Evolutionary conservation across 805 yeast genomes (phyloP).

Genomic region (Saccharomycopsis javanensis): DNA sequence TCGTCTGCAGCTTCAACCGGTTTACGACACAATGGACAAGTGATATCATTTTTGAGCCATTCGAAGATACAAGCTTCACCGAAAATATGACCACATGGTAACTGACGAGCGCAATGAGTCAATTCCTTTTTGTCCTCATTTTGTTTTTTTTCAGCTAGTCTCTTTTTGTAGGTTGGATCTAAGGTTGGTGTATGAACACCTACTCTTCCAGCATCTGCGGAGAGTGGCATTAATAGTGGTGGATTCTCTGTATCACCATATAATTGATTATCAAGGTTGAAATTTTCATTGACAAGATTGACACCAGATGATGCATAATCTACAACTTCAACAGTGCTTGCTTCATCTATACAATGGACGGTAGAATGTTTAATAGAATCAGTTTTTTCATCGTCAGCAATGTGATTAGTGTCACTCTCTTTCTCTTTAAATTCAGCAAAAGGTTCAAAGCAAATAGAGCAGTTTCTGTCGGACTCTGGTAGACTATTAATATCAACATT

Average conservation of each 20-base stretch:
- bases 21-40: constrained; percentile 70
- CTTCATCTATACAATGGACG: not conserved
- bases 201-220: not conserved
- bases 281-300: not conserved
- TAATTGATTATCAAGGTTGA: not conserved
- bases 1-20: constrained; percentile 14
- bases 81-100: constrained; percentile 84
- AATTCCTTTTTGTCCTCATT: not conserved
- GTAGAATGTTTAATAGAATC: not conserved
- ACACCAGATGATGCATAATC: not conserved
- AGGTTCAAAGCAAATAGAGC: constrained; percentile 19
- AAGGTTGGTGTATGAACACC: not conserved
- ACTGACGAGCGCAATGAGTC: constrained; percentile 52
- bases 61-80: constrained; percentile 77
- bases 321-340: not conserved
- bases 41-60: constrained; percentile 67
- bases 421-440: constrained; percentile 2
- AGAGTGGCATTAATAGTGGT: constrained; percentile 5
- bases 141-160: constrained; percentile 2
- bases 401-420: not conserved
- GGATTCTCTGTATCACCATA: constrained; percentile 13
- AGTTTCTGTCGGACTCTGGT: constrained; percentile 12
- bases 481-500: constrained; percentile 5
- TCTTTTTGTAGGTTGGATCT: constrained; percentile 8
- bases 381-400: not conserved